These are phyloP conservation scores for Penicillium sp. DNA, from an alignment of 2,329 filamentous ascomycete species.

Conservation along the genomic window DNA sequence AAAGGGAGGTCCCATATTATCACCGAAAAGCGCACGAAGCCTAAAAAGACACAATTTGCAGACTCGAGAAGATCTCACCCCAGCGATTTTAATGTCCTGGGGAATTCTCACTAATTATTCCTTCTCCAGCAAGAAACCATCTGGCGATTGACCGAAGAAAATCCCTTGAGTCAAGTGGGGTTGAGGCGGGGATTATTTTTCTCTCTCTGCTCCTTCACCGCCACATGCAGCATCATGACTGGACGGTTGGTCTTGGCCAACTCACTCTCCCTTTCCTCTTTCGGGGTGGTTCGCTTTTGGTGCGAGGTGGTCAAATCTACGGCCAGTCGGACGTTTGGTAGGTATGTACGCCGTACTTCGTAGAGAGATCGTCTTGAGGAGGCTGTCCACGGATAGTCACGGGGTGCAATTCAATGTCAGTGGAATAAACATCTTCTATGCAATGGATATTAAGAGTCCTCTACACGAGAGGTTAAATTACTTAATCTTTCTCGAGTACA, in stretches of 20 bases:
- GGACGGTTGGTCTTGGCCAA: constrained; percentile 28
- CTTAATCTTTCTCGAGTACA: not conserved
- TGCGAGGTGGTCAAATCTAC: constrained; percentile 2
- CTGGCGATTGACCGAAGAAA: not conserved
- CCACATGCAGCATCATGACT: constrained; percentile 34
- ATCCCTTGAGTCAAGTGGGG: constrained; percentile 23
- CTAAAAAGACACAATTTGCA: not conserved
- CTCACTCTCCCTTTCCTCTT: constrained; percentile 29
- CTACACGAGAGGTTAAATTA: not conserved
- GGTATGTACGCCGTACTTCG: not conserved
- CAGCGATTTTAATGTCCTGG: not conserved
- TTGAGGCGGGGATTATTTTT: constrained; percentile 26
- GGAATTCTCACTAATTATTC: not conserved
- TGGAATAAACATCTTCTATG: not conserved
- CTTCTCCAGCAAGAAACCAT: not conserved
- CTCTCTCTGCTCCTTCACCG: constrained; percentile 26
- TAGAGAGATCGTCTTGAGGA: constrained; percentile 7
- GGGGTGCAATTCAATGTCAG: not conserved
- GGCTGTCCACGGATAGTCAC: not conserved
- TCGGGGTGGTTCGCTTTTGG: constrained; percentile 13
- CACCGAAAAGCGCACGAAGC: not conserved
- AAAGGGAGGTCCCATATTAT: not conserved
- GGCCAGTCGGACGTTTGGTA: constrained; percentile 4
- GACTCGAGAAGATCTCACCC: not conserved
- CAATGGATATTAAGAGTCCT: not conserved